A percentile compares a stretch with the other conserved stretches of the same genome.
Conservation (phyloP, 176 grass and related monocot genomes). For the Carex cristatella region DNA sequence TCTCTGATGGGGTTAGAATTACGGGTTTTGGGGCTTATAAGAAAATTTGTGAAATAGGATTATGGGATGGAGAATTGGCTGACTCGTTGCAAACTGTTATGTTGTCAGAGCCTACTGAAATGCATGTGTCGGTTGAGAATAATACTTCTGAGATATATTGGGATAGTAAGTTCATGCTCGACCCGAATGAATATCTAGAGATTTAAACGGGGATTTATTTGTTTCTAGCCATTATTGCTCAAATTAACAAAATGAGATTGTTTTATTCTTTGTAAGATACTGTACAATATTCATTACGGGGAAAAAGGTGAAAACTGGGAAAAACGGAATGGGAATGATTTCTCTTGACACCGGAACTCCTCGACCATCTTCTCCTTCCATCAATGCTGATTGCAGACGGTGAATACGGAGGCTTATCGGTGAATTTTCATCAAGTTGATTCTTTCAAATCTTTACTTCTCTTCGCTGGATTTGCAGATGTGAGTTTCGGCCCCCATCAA, state of each 20-base stretch:
- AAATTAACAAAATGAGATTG: background rate
- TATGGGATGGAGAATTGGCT: conserved; percentile 67
- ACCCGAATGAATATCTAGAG: conserved; percentile 57
- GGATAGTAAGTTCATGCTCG: conserved; percentile 51
- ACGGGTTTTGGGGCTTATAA: conserved; percentile 60
- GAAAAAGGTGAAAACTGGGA: background rate
- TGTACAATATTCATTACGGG: background rate
- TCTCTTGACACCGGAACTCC: too few species aligned
- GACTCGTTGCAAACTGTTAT: conserved; percentile 52
- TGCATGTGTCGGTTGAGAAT: conserved; percentile 1
- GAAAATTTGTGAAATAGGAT: conserved; percentile 66
- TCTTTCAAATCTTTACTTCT: too few species aligned
- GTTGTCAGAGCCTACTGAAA: conserved; percentile 28
- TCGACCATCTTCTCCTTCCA: too few species aligned
- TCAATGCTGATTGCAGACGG: too few species aligned
- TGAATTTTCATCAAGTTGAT: too few species aligned
- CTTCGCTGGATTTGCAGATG: too few species aligned
- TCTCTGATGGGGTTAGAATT: conserved; percentile 64
- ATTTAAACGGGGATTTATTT: conserved; percentile 6
- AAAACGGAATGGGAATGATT: background rate
- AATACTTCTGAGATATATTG: conserved; percentile 44
- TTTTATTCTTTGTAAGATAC: background rate
- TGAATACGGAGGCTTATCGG: too few species aligned
- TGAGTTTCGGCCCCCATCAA: too few species aligned
- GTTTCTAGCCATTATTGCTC: background rate